Evolutionary conservation across 2,329 filamentous ascomycete species (phyloP).

Genomic region (Aspergillus brasiliensis): DNA sequence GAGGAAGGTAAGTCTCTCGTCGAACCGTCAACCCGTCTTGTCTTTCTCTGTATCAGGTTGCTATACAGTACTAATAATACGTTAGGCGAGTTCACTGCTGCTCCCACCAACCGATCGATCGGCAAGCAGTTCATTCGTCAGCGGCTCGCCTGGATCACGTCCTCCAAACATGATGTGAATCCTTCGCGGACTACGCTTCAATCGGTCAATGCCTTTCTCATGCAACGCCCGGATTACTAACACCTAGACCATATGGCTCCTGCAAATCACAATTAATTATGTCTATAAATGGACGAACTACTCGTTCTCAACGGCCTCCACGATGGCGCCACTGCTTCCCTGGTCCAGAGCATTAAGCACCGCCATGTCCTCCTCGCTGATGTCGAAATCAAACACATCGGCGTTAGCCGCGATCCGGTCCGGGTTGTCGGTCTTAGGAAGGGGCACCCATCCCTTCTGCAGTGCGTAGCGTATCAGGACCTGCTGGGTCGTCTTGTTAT

Average conservation of each 20-base stretch:
- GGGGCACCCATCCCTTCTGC: constrained; percentile 73
- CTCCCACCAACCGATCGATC: constrained; percentile 43
- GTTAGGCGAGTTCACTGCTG: constrained; percentile 35
- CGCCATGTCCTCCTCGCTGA: constrained; percentile 60
- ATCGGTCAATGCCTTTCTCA: constrained; percentile 87
- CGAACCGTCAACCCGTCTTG: constrained; percentile 13
- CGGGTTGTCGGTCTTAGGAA: constrained; percentile 73
- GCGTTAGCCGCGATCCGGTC: constrained; percentile 68
- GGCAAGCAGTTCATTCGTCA: constrained; percentile 78
- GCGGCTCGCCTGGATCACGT: constrained; percentile 79
- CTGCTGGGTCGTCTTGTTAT: constrained; percentile 74
- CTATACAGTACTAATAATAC: constrained; percentile 5
- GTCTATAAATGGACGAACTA: constrained; percentile 24
- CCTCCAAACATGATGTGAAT: constrained; percentile 75
- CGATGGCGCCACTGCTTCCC: constrained; percentile 50
- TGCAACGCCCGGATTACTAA: constrained; percentile 53
- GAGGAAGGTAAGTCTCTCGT: constrained; percentile 56
- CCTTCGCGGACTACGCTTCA: constrained; percentile 84
- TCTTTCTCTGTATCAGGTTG: neutral
- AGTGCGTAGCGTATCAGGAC: constrained; percentile 78
- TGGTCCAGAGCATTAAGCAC: constrained; percentile 55
- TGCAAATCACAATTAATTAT: constrained; percentile 2
- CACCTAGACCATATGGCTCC: neutral
- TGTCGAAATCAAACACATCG: constrained; percentile 62
- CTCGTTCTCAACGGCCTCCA: constrained; percentile 50